phyloP scores from a whole-genome alignment of 2,329 filamentous ascomycete species.

The Epichloe typhina region DNA sequence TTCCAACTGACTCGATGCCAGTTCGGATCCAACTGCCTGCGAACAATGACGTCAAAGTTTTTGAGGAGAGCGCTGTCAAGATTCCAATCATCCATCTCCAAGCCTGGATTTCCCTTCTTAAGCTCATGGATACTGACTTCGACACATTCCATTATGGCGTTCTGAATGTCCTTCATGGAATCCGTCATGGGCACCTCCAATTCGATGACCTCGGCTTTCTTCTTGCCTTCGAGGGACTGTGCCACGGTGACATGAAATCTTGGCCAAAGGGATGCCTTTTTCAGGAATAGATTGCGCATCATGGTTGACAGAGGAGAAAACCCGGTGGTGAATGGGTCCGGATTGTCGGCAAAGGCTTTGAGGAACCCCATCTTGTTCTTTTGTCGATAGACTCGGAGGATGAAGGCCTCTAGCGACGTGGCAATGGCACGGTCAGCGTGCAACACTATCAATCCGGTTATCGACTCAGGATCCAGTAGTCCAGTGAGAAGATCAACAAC shows the following conservation, averaged over 20 bases:
- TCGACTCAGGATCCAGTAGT: slow-evolving; percentile 65
- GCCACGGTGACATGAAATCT: slow-evolving; percentile 87
- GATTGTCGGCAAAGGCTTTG: slow-evolving; percentile 90
- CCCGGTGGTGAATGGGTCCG: slow-evolving; percentile 77
- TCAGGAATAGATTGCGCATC: slow-evolving; percentile 79
- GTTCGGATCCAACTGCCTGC: slow-evolving; percentile 84
- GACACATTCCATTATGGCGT: slow-evolving; percentile 88
- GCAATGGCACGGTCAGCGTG: slow-evolving; percentile 80
- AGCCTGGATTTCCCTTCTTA: slow-evolving; percentile 75
- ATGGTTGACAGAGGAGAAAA: slow-evolving; percentile 81
- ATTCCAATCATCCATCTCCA: slow-evolving; percentile 97
- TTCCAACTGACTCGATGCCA: slow-evolving; percentile 96
- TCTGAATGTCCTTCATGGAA: slow-evolving; percentile 84
- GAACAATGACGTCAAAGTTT: slow-evolving; percentile 81
- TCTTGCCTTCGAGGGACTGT: slow-evolving; percentile 76
- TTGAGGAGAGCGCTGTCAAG: slow-evolving; percentile 83
- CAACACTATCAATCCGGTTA: slow-evolving; percentile 76
- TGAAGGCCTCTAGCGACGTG: slow-evolving; percentile 88
- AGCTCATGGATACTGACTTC: slow-evolving; percentile 89
- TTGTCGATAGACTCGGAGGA: slow-evolving; percentile 83
- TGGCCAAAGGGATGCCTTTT: slow-evolving; percentile 82
- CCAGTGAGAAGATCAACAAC: slow-evolving; percentile 86
- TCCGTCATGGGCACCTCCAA: slow-evolving; percentile 94
- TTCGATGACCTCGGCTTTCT: slow-evolving; percentile 94
- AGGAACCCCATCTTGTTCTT: slow-evolving; percentile 89